Percentiles rank a stretch among this genome's conserved stretches.
phyloP scores from a whole-genome alignment of 371 early-diverging fungal species.

The Parasitella parasitica region DNA sequence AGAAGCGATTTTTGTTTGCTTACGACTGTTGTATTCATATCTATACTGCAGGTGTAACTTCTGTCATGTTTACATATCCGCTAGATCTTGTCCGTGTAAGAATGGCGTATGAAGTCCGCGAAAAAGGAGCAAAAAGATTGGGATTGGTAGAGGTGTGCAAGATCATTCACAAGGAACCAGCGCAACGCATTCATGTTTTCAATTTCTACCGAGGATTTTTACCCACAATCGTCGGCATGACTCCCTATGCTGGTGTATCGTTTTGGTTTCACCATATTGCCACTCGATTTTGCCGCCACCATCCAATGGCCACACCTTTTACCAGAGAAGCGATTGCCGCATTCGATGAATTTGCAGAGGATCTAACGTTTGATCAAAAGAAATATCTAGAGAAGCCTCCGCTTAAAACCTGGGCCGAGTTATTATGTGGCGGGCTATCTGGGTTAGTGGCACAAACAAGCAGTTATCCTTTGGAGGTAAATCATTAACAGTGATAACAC shows the following conservation, averaged over 20 bases:
- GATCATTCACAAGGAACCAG: constrained; percentile 48
- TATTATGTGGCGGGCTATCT: constrained; percentile 81
- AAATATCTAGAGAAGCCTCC: constrained; percentile 11
- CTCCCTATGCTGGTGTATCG: constrained; percentile 92
- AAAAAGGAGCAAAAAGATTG: constrained; percentile 1
- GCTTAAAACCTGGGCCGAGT: constrained; percentile 73
- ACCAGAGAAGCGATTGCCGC: constrained; percentile 10
- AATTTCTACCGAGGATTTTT: constrained; percentile 91
- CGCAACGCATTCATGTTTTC: constrained; percentile 27
- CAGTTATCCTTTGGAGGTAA: constrained; percentile 89
- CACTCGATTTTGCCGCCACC: constrained; percentile 51
- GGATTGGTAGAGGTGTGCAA: constrained; percentile 25
- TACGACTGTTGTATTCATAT: too few species aligned
- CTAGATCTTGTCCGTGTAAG: constrained; percentile 87
- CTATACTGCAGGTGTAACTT: constrained; percentile 71
- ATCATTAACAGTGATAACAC: too few species aligned
- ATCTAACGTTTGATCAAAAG: constrained; percentile 30
- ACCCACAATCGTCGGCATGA: constrained; percentile 82
- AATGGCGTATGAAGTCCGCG: constrained; percentile 76
- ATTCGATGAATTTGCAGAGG: constrained; percentile 9
- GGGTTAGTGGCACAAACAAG: constrained; percentile 87
- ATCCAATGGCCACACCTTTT: constrained; percentile 32
- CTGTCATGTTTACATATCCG: constrained; percentile 87
- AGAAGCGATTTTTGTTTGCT: too few species aligned
- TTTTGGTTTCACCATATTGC: constrained; percentile 71